Percentiles rank a stretch among this genome's conserved stretches.
These are phyloP conservation scores for Bryoglossum gracile DNA, from an alignment of 495 filamentous ascomycete genomes.

Conservation along the genomic window DNA sequence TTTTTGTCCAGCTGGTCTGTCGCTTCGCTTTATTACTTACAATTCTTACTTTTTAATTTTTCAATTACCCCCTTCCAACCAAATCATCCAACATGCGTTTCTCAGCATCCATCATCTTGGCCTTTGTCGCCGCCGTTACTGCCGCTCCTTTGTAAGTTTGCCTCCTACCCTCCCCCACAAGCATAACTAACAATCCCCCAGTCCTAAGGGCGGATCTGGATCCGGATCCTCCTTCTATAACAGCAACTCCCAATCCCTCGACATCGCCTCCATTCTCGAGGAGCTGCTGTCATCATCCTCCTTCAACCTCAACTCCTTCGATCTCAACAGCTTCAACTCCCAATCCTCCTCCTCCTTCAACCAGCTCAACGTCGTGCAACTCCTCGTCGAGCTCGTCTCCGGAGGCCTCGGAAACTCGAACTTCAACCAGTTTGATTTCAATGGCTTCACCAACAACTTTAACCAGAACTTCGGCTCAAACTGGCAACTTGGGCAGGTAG, in stretches of 20 bases:
- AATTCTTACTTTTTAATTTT: background rate
- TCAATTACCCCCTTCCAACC: background rate
- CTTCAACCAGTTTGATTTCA: constrained; percentile 1
- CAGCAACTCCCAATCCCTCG: background rate
- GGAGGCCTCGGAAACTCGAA: background rate
- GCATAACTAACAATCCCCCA: too few species aligned
- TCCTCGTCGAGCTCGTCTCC: background rate
- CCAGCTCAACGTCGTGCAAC: background rate
- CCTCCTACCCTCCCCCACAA: too few species aligned
- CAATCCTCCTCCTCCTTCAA: background rate
- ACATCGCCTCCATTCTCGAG: background rate
- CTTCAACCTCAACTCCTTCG: background rate
- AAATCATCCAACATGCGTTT: background rate
- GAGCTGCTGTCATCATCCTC: background rate
- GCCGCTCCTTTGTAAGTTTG: constrained; percentile 1
- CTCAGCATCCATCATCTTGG: constrained; percentile 1
- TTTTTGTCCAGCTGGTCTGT: constrained; percentile 7
- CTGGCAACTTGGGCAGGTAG: background rate
- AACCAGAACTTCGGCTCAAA: background rate
- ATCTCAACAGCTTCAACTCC: background rate
- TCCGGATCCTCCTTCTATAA: background rate
- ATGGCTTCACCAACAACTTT: constrained; percentile 1
- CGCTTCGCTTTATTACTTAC: background rate
- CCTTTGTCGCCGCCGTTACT: constrained; percentile 1
- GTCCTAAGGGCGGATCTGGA: too few species aligned